Base-by-base conservation (phyloP, 768 basidiomycete species). In the Leccinum boreale region DNA sequence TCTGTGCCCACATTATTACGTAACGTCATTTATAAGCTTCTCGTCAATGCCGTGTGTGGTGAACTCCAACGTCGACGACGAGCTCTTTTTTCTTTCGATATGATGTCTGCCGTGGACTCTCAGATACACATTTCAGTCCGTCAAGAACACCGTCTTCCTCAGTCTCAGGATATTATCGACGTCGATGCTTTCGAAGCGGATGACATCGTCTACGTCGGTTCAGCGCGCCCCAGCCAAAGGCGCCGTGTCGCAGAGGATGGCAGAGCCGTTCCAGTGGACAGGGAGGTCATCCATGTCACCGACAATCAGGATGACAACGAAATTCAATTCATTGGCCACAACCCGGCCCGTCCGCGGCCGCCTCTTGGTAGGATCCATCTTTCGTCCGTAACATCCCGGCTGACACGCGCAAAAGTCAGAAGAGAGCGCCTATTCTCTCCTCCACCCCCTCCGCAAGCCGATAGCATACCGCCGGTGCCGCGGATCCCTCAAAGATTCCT, bases 391-490 rank as follows among this genome's bases (percentile, higher is more conserved):
- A 29, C 21, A 35, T 26, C n/a, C 11, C 14, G 35, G 4, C 29
- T 55, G 24, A 62, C 56, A 19, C 23, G 53, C 15, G 15, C 31
- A 17, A 35, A 24, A 67, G 65, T 56, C 7, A 50, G 55, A 35
- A 65, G 72, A 55, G 62, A 57, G 14, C 71, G 64, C 26, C 64
- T 78, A 31, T 70, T 75, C 48, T 77, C 81, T 1, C 83, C 83
- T 26, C 83, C 85, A 14, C 82, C 82, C 8, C 79, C 76, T 31
- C 73, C 73, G 14, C 74, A 73, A 51, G 64, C 69, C 24, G 65
- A 62, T 17, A 59, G 67, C 2, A 70, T 80, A 4, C 88, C 87
- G 1, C 85, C 86, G 1, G 83, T 89, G 0, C 88, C 87, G 14
- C 68, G 61, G 17, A 62, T 81, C 11, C 80, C 79, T 1, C 64